phyloP scores from a whole-genome alignment of 2,329 filamentous ascomycete genomes.

The Clonostachys rhizophaga region DNA sequence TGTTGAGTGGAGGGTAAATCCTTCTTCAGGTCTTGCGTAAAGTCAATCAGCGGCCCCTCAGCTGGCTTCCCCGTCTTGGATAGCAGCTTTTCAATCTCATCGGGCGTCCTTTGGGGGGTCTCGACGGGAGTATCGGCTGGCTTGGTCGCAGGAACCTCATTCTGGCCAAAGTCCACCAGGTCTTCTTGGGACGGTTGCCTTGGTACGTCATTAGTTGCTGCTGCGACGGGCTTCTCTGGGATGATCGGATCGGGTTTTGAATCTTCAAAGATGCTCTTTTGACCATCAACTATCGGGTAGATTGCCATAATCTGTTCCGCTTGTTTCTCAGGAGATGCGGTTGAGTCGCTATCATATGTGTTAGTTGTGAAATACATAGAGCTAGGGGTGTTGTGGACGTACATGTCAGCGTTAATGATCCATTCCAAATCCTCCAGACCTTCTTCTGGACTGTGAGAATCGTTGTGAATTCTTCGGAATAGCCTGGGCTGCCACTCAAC shows the following conservation, averaged over 20 bases:
- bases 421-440: conserved; percentile 89
- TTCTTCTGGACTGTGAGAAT: conserved; percentile 67
- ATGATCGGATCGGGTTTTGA: neutral
- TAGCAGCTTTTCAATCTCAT: conserved; percentile 39
- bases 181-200: conserved; percentile 17
- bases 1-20: conserved; percentile 26
- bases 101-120: conserved; percentile 4
- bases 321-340: conserved; percentile 60
- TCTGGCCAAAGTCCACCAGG: conserved; percentile 54
- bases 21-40: conserved; percentile 48
- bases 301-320: conserved; percentile 82
- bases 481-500: conserved; percentile 85
- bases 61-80: conserved; percentile 39
- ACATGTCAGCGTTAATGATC: conserved; percentile 89
- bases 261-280: conserved; percentile 41
- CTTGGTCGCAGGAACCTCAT: conserved; percentile 2
- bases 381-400: conserved; percentile 15
- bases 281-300: conserved; percentile 77
- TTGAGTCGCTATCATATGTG: conserved; percentile 16
- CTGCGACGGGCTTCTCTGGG: neutral
- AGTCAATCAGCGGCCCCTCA: conserved; percentile 50
- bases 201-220: neutral
- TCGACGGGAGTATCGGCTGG: neutral
- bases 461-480: conserved; percentile 71
- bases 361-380: neutral